Conservation (phyloP, 2,329 filamentous ascomycete genomes). For the Alternaria novae-zelandiae region DNA sequence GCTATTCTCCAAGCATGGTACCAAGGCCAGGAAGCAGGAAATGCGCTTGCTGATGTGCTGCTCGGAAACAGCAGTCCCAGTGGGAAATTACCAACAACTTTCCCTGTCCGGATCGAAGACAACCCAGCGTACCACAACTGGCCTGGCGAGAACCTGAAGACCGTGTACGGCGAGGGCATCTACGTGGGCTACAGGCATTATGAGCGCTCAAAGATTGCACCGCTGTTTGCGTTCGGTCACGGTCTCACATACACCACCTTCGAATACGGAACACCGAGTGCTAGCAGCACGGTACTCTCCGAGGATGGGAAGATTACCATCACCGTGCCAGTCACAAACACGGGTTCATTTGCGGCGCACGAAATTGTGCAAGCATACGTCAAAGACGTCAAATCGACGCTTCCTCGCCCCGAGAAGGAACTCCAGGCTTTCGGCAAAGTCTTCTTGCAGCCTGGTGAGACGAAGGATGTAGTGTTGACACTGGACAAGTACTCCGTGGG, state of each 20-base stretch:
- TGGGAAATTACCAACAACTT: slow-evolving; percentile 76
- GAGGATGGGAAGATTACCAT: slow-evolving; percentile 57
- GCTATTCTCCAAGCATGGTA: slow-evolving; percentile 81
- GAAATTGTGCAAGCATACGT: slow-evolving; percentile 75
- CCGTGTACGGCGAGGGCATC: slow-evolving; percentile 74
- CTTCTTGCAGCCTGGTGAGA: slow-evolving; percentile 46
- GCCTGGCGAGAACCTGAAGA: slow-evolving; percentile 72
- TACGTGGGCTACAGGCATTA: slow-evolving; percentile 78
- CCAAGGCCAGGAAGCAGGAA: slow-evolving; percentile 84
- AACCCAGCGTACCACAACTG: slow-evolving; percentile 76
- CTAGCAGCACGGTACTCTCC: slow-evolving; percentile 57
- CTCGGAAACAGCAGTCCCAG: slow-evolving; percentile 77
- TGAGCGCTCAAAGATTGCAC: slow-evolving; percentile 65
- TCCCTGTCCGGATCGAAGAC: slow-evolving; percentile 65
- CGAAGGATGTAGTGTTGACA: slow-evolving; percentile 38
- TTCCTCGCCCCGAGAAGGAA: slow-evolving; percentile 74
- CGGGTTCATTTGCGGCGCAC: slow-evolving; percentile 62
- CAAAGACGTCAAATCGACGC: slow-evolving; percentile 65
- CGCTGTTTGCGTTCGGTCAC: slow-evolving; percentile 78
- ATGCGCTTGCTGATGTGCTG: slow-evolving; percentile 78
- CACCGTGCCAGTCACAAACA: slow-evolving; percentile 61
- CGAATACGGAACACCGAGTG: slow-evolving; percentile 64
- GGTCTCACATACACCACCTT: slow-evolving; percentile 80
- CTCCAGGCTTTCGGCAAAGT: slow-evolving; percentile 68
- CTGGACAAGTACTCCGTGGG: slow-evolving; percentile 57